Evolutionary conservation across 2,329 filamentous ascomycete species (phyloP), one percentile per base, ranked within the genome.

Genomic region (Pseudogymnoascus sp.): DNA sequence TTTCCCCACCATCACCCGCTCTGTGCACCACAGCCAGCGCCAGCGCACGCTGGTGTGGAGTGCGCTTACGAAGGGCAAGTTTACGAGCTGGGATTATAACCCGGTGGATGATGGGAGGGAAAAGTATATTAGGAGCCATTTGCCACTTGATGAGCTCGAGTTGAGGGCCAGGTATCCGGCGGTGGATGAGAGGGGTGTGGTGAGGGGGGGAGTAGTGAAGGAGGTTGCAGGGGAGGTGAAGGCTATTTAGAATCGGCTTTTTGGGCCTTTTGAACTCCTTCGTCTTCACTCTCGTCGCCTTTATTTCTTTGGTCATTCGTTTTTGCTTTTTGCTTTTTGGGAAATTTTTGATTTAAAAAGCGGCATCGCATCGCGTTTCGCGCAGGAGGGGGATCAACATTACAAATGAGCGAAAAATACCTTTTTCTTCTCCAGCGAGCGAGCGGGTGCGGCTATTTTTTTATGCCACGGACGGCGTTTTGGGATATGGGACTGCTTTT

Each of bases 61-160:
- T 39, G 90, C 92, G 0, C 79, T 97, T 65, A 89, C 85, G 71
- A 76, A 86, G 73, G 92, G 92, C 61, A 79, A 79, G 36, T 91
- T 90, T 67, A 88, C 89, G 38, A 83, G 86, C 71, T 97, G 92
- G 92, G 92, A 97, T 74, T 89, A 88, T 75, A 83, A 92, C 75
- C 91, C 91, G 0, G 76, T 81, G 2, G 85, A 89, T 66, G 84
- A 90, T 69, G 88, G 86, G 25, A 77, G 81, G 57, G 79, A 84
- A 66, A 88, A 89, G 74, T 95, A 93, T 74, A 95, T 97, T 69
- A 89, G 92, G 61, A 90, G 87, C 35, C 87, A 89, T 71, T 87
- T 92, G 68, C 86, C 89, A 16, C 82, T 94, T 1, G 90, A 94
- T 70, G 88, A 92, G 61, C 79, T 94, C 6, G 90, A 94, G 77